Evolutionary conservation across 345 rosid species (phyloP), one percentile per base, ranked within the genome.

Genomic region (Corymbia maculata): DNA sequence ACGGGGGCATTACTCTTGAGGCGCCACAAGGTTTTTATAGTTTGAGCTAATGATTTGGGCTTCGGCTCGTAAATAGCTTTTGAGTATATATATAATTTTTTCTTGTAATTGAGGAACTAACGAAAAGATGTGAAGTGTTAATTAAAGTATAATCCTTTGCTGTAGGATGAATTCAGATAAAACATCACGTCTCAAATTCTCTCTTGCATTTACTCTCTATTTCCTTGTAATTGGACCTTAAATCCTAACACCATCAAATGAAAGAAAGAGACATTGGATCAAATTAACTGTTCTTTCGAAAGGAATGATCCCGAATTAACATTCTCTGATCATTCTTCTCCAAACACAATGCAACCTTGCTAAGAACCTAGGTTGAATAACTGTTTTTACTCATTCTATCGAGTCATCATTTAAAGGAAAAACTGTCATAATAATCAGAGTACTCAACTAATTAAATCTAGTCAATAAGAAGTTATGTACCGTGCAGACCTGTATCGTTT

Each of bases 81-180:
- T 55, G 16, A 21, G 12, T 52, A 52, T 52, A 52, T 53, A 21
- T 8, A 53, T 8, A 19, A 2, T 21, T 55, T 55, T 55, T 2
- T 55, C 28, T 55, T 55, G 26, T 22, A 21, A 55, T 55, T 0
- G 13, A 22, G 1, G 0, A 2, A 55, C 9, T 55, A 55, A 9
- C 1, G 0, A 12, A 55, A 0, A 55, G 0, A 2, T 55, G 61
- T 55, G 61, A 1, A 3, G 61, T 55, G 28, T 12, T 55, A 22
- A 55, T 55, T 55, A 55, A 8, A 55, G 4, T 55, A 55, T 4
- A 22, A 55, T 55, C 22, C 0, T 22, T 1, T 21, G 1, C 2
- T 21, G 1, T 4, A 55, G 4, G 28, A 55, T 55, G 13, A 1
- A 22, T 2, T 0, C 8, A 55, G 13, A 55, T 55, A 55, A 22